These are phyloP conservation scores for Candida pseudoglaebosa DNA, from an alignment of 805 yeast genomes.

Conservation along the genomic window DNA sequence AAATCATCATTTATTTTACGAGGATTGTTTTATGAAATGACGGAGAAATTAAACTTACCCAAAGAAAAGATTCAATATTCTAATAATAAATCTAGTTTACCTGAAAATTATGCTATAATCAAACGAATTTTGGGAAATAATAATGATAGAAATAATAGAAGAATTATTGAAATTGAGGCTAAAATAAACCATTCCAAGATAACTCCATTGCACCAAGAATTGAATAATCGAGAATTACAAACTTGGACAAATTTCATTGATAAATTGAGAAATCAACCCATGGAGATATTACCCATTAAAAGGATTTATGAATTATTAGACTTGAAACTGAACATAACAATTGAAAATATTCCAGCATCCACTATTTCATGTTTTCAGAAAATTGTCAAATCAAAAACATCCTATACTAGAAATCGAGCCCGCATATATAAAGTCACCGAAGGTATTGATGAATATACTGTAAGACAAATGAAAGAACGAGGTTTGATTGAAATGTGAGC, in stretches of 20 bases:
- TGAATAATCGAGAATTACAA: constrained; percentile 2
- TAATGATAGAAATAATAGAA: no score
- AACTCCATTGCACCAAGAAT: constrained; percentile 5
- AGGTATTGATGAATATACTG: constrained; percentile 12
- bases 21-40: constrained; percentile 14
- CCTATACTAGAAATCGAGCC: constrained; percentile 9
- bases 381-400: constrained; percentile 4
- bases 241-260: constrained; percentile 10
- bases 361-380: background rate
- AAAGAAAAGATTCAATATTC: constrained; percentile 8
- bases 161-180: constrained; percentile 13
- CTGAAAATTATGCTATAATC: constrained; percentile 17
- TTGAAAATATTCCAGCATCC: background rate
- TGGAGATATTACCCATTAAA: background rate
- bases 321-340: background rate
- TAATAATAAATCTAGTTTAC: constrained; percentile 4
- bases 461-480: constrained; percentile 14
- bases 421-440: constrained; percentile 8
- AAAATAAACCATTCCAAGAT: constrained; percentile 10
- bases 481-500: constrained; percentile 8
- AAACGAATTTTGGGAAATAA: constrained; percentile 11
- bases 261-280: constrained; percentile 3
- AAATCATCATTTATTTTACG: constrained; percentile 9
- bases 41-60: constrained; percentile 11
- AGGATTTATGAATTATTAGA: background rate